phyloP scores from a whole-genome alignment of 352 stramenopile genomes.

The Phytophthora cryptogea region DNA sequence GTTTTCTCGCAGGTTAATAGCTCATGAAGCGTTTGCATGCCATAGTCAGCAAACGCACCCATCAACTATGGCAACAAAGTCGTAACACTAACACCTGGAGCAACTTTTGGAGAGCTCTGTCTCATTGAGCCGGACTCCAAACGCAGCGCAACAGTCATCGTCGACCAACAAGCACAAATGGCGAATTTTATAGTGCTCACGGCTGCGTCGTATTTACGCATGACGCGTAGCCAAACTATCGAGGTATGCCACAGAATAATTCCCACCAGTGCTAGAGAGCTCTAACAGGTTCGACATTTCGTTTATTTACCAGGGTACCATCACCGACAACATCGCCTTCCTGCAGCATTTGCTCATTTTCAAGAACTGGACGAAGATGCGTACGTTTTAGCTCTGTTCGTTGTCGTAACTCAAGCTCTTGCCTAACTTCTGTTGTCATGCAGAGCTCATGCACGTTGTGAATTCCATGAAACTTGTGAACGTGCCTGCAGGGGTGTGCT shows the following conservation, averaged over 20 bases:
- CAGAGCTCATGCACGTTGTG: constrained; percentile 85
- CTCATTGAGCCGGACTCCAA: constrained; percentile 88
- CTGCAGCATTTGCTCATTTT: constrained; percentile 82
- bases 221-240: constrained; percentile 82
- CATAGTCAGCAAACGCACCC: constrained; percentile 39
- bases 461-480: constrained; percentile 85
- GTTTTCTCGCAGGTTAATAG: background rate
- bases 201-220: constrained; percentile 76
- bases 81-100: constrained; percentile 72
- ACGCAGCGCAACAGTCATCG: constrained; percentile 80
- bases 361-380: constrained; percentile 84
- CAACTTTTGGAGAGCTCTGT: constrained; percentile 84
- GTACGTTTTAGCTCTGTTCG: constrained; percentile 35
- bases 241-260: constrained; percentile 30
- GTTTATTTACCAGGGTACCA: constrained; percentile 64
- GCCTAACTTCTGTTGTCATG: background rate
- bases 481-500: constrained; percentile 52
- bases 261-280: background rate
- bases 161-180: constrained; percentile 64
- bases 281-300: constrained; percentile 3
- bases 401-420: background rate
- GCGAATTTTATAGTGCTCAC: constrained; percentile 88
- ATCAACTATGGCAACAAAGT: constrained; percentile 68
- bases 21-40: constrained; percentile 5
- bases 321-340: constrained; percentile 86